Evolutionary conservation across 164 flowering plant genomes (phyloP).

Genomic region (Brasenia schreberi): DNA sequence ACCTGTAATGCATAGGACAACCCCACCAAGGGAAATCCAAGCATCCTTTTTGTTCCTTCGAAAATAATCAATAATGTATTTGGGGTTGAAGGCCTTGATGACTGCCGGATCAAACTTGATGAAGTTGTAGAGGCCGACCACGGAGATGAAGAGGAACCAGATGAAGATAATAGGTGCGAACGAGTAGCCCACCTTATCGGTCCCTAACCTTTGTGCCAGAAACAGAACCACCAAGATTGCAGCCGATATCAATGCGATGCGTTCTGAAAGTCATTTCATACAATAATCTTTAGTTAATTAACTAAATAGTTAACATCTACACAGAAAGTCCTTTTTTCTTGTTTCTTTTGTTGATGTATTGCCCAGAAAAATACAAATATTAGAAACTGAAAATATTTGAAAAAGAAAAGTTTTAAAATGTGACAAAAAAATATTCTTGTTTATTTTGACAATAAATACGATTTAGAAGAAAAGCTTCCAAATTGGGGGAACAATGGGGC

Average conservation of each 20-base stretch:
- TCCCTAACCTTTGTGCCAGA: constrained; percentile 15
- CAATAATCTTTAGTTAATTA: no score
- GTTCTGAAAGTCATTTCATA: not conserved
- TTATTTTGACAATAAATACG: no score
- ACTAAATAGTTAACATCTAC: no score
- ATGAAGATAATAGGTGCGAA: constrained; percentile 14
- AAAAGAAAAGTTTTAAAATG: no score
- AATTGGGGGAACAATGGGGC: no score
- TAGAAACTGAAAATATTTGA: no score
- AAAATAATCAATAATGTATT: constrained; percentile 11
- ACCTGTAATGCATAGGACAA: constrained; percentile 14
- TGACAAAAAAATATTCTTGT: no score
- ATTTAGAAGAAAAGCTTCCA: no score
- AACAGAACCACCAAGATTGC: constrained; percentile 8
- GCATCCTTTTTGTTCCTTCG: constrained; percentile 8
- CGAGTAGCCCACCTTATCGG: constrained; percentile 15
- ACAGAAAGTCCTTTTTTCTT: no score
- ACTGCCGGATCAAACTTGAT: constrained; percentile 11
- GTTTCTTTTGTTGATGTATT: no score
- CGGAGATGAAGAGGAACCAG: constrained; percentile 15
- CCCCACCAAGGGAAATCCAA: constrained; percentile 18
- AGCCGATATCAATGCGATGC: constrained; percentile 9
- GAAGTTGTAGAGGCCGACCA: constrained; percentile 15
- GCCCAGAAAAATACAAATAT: no score
- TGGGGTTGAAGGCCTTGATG: constrained; percentile 13